Percentiles rank a stretch among this genome's conserved stretches.
Conservation (phyloP, 2,329 filamentous ascomycete species). For the Penicillium sp. region DNA sequence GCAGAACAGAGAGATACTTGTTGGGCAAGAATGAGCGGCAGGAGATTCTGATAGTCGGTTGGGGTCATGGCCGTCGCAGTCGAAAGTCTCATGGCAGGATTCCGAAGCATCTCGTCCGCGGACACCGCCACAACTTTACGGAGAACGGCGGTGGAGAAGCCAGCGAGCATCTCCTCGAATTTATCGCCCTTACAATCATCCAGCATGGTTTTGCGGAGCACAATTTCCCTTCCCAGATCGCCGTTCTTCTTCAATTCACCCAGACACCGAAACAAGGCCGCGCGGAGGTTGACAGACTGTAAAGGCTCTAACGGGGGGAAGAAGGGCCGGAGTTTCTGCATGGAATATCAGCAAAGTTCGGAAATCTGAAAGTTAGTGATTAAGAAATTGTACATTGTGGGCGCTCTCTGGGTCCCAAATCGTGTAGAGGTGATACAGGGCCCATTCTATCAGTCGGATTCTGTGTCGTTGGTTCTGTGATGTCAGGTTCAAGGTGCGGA, state of each 20-base stretch:
- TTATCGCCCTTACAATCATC: slow-evolving; percentile 92
- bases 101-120: slow-evolving; percentile 34
- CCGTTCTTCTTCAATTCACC: slow-evolving; percentile 84
- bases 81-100: slow-evolving; percentile 49
- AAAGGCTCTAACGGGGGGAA: slow-evolving; percentile 84
- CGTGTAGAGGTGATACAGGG: slow-evolving; percentile 74
- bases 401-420: slow-evolving; percentile 73
- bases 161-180: slow-evolving; percentile 73
- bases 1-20: slow-evolving; percentile 55
- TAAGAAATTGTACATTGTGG: slow-evolving; percentile 49
- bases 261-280: slow-evolving; percentile 69
- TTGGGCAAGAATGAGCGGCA: slow-evolving; percentile 64
- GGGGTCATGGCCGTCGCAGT: slow-evolving; percentile 39
- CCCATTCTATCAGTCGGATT: slow-evolving; percentile 78
- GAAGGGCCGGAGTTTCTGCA: slow-evolving; percentile 77
- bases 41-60: slow-evolving; percentile 39
- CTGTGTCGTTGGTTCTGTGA: slow-evolving; percentile 71
- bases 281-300: slow-evolving; percentile 81
- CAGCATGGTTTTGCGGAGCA: slow-evolving; percentile 86
- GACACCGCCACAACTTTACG: slow-evolving; percentile 54
- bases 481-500: slow-evolving; percentile 61
- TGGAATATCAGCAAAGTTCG: slow-evolving; percentile 6
- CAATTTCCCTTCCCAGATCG: slow-evolving; percentile 64
- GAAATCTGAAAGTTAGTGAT: background rate
- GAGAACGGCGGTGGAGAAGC: slow-evolving; percentile 75